Base-by-base conservation (phyloP, 345 rosid species). In the Erysimum cheiranthoides region DNA sequence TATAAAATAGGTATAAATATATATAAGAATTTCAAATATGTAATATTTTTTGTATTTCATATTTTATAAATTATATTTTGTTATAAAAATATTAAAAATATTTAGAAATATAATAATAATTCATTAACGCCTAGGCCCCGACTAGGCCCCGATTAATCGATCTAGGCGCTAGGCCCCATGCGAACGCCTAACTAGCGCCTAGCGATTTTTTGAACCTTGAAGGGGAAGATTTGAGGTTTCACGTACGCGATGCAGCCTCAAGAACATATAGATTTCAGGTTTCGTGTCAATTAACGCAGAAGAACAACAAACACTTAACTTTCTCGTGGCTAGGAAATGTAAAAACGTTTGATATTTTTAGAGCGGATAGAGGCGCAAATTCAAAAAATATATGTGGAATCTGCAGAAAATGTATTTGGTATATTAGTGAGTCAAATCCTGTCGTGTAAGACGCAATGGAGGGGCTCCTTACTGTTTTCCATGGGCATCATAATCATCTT, bases 391-490 rank as follows among this genome's bases (percentile, higher is more conserved):
- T 3, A 49, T 5, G 11, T 60, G 38, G 17, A 27, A 14, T 71
- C 5, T 70, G 74, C n/a, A 58, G n/a, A 34, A 25, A 45, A 50
- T 61, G 61, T 61, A 50, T 61, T 60, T 49, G 60, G 68, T 27
- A 27, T 27, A 36, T 60, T 6, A 34, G 4, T 38, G 62, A 54
- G 25, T 31, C 4, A 25, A 51, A 38, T 12, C 62, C 73, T 53
- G 51, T 70, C 66, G 58, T 57, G 8, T n/a, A 9, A 70, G 57
- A 45, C 35, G 66, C 27, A 36, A 70, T 59, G 27, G 66, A 32
- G 35, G 36, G 8, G 5, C 46, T 35, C 57, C 66, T 10, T 58
- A 8, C 46, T 70, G 66, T 59, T 70, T 70, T 58, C 9, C 21
- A 31, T 70, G 66, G 66, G 9, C 6, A 12, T 67, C 38, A n/a